A percentile compares a stretch with the other conserved stretches of the same genome.
Conservation (phyloP, 345 rosid genomes). For the Lumnitzera racemosa region DNA sequence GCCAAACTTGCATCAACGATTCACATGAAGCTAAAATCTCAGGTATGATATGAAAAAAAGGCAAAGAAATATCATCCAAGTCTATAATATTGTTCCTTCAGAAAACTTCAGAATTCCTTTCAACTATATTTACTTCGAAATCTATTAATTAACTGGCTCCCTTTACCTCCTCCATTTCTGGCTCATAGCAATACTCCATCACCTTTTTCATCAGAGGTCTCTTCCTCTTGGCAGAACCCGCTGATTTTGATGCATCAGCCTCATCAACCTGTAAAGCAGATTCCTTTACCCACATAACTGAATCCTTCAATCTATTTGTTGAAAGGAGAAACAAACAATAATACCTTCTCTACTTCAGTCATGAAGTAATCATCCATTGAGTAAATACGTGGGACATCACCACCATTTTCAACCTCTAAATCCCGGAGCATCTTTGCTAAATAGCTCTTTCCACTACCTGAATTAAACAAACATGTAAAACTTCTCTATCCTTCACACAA, state of each 20-base stretch:
- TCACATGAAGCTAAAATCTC: too few species aligned
- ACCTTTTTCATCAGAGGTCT: conserved; percentile 55
- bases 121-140: neutral
- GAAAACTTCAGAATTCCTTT: neutral
- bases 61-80: too few species aligned
- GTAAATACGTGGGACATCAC: conserved; percentile 86
- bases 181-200: conserved; percentile 93
- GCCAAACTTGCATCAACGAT: too few species aligned
- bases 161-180: conserved; percentile 97
- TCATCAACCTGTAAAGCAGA: conserved; percentile 55
- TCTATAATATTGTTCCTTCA: too few species aligned
- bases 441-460: conserved; percentile 98
- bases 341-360: conserved; percentile 96
- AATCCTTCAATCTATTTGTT: too few species aligned
- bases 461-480: conserved; percentile 1
- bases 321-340: neutral
- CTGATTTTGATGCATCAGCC: conserved; percentile 48
- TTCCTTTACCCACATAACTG: neutral
- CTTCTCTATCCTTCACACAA: neutral
- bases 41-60: too few species aligned
- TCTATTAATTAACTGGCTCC: conserved; percentile 6
- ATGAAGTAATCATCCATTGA: conserved; percentile 97
- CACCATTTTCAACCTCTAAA: conserved; percentile 82
- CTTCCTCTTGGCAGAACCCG: conserved; percentile 53
- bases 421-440: conserved; percentile 86